phyloP scores from a whole-genome alignment of 1,139 yeast species.

The Torulaspora pretoriensis region DNA sequence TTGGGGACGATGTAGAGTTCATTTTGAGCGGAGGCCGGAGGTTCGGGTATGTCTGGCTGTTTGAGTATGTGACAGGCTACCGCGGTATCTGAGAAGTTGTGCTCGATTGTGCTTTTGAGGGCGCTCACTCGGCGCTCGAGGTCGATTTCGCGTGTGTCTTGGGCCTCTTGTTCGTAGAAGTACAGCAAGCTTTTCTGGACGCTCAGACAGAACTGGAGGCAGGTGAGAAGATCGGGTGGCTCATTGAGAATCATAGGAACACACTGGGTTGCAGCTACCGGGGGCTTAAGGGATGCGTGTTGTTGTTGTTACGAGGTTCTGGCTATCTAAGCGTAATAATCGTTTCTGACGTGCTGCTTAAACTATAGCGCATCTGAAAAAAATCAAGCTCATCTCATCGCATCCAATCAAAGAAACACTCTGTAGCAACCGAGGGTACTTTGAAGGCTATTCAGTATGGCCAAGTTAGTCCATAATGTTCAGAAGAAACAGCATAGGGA shows the following conservation, averaged over 20 bases:
- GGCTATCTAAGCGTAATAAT: neutral
- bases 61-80: conserved; percentile 8
- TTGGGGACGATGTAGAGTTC: conserved; percentile 20
- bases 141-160: conserved; percentile 8
- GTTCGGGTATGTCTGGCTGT: conserved; percentile 1
- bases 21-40: neutral
- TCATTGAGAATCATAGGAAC: conserved; percentile 6
- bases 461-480: conserved; percentile 76
- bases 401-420: conserved; percentile 4
- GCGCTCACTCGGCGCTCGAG: conserved; percentile 12
- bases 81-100: conserved; percentile 6
- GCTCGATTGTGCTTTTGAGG: conserved; percentile 12
- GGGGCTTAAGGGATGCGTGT: neutral
- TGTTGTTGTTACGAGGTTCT: neutral
- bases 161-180: conserved; percentile 12
- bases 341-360: neutral
- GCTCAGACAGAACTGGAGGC: conserved; percentile 19
- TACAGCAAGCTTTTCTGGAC: conserved; percentile 22
- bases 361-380: neutral
- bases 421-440: neutral
- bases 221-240: conserved; percentile 21
- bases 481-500: conserved; percentile 96
- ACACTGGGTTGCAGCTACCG: neutral
- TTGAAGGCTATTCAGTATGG: conserved; percentile 45
- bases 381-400: conserved; percentile 13